Conservation (phyloP, 805 yeast species). For the Saccharomycopsis fibuligera region DNA sequence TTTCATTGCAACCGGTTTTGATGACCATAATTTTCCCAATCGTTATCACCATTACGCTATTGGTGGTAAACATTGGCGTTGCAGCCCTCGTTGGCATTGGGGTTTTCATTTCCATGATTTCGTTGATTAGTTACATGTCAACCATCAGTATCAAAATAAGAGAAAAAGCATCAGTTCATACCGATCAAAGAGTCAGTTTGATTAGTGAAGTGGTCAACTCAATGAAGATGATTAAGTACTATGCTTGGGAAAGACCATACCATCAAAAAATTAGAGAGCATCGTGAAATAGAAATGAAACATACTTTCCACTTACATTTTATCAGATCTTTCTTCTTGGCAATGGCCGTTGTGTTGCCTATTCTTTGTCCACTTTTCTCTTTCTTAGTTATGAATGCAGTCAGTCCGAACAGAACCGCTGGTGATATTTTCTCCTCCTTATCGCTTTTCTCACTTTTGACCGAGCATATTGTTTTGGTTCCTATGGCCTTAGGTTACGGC, state of each 20-base stretch:
- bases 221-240: conserved; percentile 68
- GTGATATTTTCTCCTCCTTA: conserved; percentile 61
- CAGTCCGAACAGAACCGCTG: conserved; percentile 40
- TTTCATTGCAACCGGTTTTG: conserved; percentile 52
- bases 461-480: conserved; percentile 59
- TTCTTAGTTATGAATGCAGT: conserved; percentile 38
- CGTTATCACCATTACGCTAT: conserved; percentile 52
- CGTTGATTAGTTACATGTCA: conserved; percentile 37
- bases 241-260: conserved; percentile 84
- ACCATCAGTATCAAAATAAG: conserved; percentile 42
- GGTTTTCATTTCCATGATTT: conserved; percentile 28
- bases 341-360: conserved; percentile 48
- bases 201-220: conserved; percentile 57
- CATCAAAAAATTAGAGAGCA: conserved; percentile 42
- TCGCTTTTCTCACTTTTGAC: conserved; percentile 60
- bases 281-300: conserved; percentile 52
- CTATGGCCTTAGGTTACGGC: conserved; percentile 61
- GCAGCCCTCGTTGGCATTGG: conserved; percentile 63
- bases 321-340: conserved; percentile 45
- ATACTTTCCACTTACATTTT: conserved; percentile 52
- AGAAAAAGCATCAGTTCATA: conserved; percentile 45
- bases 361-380: conserved; percentile 50
- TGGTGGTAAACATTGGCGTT: conserved; percentile 65
- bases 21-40: conserved; percentile 53
- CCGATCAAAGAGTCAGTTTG: conserved; percentile 57